A percentile compares a stretch with the other conserved stretches of the same genome.
Conservation (phyloP, 768 basidiomycete species). For the Calocybe cyanea region DNA sequence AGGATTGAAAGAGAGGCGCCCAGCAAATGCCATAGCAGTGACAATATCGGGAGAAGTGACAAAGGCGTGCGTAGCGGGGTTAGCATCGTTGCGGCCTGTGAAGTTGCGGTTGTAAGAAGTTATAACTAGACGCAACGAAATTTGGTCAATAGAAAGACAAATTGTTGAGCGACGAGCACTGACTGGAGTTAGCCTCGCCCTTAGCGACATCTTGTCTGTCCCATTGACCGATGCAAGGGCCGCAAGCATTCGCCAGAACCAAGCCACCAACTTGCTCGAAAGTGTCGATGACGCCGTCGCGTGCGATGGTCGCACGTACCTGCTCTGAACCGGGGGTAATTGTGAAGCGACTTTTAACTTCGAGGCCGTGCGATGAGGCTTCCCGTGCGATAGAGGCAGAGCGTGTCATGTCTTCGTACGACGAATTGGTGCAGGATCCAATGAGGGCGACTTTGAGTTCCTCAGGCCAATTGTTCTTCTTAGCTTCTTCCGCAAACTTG, state of each 20-base stretch:
- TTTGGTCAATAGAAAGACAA: too few species aligned
- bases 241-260: constrained; percentile 97
- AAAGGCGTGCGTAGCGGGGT: constrained; percentile 97
- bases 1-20: constrained; percentile 95
- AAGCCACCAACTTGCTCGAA: constrained; percentile 89
- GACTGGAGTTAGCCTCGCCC: constrained; percentile 95
- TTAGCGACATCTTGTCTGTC: constrained; percentile 95
- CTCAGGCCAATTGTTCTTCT: constrained; percentile 94
- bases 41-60: constrained; percentile 94
- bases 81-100: constrained; percentile 99
- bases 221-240: constrained; percentile 99
- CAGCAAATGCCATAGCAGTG: constrained; percentile 95
- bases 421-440: constrained; percentile 99
- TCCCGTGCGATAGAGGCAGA: constrained; percentile 91
- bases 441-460: constrained; percentile 98
- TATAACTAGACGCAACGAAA: constrained; percentile 56
- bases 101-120: constrained; percentile 99
- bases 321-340: constrained; percentile 99
- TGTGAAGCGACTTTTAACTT: constrained; percentile 91
- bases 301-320: constrained; percentile 94
- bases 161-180: constrained; percentile 24
- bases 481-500: constrained; percentile 87
- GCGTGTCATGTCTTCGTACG: constrained; percentile 99
- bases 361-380: constrained; percentile 82
- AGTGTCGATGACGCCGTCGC: constrained; percentile 87